Evolutionary conservation across 345 rosid species (phyloP).

Genomic region (Microcos paniculata): DNA sequence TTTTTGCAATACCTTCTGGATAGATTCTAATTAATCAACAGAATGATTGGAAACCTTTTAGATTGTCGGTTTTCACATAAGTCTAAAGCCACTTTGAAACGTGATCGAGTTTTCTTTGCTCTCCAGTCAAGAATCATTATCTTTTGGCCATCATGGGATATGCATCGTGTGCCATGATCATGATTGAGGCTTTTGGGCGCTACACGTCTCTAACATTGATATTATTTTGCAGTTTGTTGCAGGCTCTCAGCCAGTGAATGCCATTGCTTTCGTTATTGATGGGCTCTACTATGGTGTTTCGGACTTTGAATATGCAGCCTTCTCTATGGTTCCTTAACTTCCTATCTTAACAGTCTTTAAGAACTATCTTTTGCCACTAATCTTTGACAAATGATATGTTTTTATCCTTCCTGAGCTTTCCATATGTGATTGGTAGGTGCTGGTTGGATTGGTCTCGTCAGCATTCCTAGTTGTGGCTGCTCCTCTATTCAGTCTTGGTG

Average conservation of each 20-base stretch:
- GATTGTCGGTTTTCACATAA: not conserved
- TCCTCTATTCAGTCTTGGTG: constrained; percentile 72
- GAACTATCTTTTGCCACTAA: not conserved
- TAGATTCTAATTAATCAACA: constrained; percentile 2
- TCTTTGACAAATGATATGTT: not conserved
- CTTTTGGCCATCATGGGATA: not conserved
- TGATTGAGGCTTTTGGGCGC: not conserved
- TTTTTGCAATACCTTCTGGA: not conserved
- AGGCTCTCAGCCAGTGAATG: constrained; percentile 91
- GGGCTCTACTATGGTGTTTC: constrained; percentile 96
- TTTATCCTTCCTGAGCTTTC: constrained; percentile 20
- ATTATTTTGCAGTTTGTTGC: constrained; percentile 75
- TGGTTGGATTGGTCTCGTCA: constrained; percentile 62
- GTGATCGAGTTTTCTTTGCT: not conserved
- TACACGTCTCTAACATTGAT: not conserved
- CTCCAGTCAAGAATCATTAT: not conserved
- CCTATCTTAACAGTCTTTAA: not conserved
- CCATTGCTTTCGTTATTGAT: constrained; percentile 84
- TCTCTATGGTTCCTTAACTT: constrained; percentile 67
- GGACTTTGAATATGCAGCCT: constrained; percentile 86
- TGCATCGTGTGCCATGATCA: not conserved
- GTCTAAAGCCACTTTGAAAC: constrained; percentile 7
- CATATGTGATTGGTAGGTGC: constrained; percentile 40
- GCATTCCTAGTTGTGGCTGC: constrained; percentile 61
- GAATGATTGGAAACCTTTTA: not conserved